Percentiles rank a stretch among this genome's conserved stretches.
phyloP scores from a whole-genome alignment of 345 rosid genomes.

The Capsella bursapastoris region DNA sequence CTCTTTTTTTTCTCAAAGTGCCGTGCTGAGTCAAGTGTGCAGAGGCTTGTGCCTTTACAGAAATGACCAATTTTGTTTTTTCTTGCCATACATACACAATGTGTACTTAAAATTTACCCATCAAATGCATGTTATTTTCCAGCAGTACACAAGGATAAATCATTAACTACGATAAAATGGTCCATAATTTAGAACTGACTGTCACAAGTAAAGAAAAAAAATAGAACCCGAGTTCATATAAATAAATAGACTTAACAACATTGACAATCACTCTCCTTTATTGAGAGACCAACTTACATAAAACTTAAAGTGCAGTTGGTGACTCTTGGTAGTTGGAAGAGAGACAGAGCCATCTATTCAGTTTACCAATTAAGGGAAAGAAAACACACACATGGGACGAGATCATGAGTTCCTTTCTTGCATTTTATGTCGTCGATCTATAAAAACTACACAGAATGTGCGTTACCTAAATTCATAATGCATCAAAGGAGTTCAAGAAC shows the following conservation, averaged over 20 bases:
- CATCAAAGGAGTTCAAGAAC: conserved; percentile 74
- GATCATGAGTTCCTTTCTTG: neutral
- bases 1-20: neutral
- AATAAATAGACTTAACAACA: conserved; percentile 30
- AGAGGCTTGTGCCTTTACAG: neutral
- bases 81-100: conserved; percentile 13
- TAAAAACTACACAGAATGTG: conserved; percentile 2
- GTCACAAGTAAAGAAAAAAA: neutral
- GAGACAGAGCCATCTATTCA: conserved; percentile 2
- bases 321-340: conserved; percentile 18
- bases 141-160: neutral
- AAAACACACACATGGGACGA: neutral
- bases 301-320: conserved; percentile 12
- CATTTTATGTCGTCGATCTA: neutral
- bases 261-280: conserved; percentile 40
- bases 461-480: conserved; percentile 31
- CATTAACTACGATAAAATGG: conserved; percentile 4
- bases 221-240: conserved; percentile 17
- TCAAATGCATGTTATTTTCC: neutral
- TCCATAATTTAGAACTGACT: conserved; percentile 16
- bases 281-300: conserved; percentile 30
- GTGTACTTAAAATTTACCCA: neutral
- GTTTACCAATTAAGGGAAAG: conserved; percentile 13
- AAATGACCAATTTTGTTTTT: neutral
- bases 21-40: conserved; percentile 3